These are phyloP conservation scores for Tylopilus balloui DNA, from an alignment of 768 basidiomycete genomes.

Conservation along the genomic window DNA sequence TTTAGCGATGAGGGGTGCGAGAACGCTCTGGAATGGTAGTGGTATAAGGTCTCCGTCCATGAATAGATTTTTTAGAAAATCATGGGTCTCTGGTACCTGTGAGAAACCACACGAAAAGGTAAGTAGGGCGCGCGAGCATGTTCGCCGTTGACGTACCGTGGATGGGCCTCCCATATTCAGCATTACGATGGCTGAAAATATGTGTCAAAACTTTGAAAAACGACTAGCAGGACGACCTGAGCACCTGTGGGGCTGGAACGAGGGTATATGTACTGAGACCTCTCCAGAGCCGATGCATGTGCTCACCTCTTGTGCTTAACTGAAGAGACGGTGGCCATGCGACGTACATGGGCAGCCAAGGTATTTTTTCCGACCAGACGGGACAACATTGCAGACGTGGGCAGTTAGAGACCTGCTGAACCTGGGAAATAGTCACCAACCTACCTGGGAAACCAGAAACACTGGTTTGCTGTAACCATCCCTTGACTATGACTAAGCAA, in stretches of 20 bases:
- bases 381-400: conserved; percentile 27
- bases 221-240: background rate
- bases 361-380: conserved; percentile 16
- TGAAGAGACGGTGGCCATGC: conserved; percentile 43
- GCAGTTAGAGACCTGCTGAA: background rate
- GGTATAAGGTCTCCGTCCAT: conserved; percentile 92
- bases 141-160: conserved; percentile 52
- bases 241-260: conserved; percentile 58
- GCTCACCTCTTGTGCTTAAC: conserved; percentile 42
- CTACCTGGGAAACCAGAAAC: background rate
- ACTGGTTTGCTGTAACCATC: background rate
- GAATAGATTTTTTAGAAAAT: conserved; percentile 91
- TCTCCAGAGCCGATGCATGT: background rate
- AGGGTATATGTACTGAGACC: conserved; percentile 8
- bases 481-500: conserved; percentile 23
- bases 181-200: conserved; percentile 77
- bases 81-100: conserved; percentile 87
- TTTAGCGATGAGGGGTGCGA: conserved; percentile 86
- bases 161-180: conserved; percentile 99
- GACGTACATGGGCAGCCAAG: conserved; percentile 29
- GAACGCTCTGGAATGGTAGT: conserved; percentile 81
- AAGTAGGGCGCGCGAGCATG: background rate
- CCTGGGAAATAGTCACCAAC: too few relatives aligned
- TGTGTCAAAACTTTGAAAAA: conserved; percentile 8
- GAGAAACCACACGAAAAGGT: conserved; percentile 2